Conservation (phyloP, 768 basidiomycete genomes). For the Rhizopogon vesiculosus region DNA sequence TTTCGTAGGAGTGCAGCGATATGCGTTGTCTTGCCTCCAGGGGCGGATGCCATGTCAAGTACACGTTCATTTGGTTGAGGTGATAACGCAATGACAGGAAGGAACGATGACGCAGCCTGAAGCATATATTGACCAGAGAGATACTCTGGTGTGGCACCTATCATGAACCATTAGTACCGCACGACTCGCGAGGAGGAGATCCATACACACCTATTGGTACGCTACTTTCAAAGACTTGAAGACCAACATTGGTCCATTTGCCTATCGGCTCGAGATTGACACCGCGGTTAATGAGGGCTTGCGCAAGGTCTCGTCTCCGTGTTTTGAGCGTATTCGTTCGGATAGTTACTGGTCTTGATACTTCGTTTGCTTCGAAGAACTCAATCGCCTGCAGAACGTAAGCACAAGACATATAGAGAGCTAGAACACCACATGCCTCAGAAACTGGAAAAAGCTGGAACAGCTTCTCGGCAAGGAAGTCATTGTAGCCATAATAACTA, state of each 20-base stretch:
- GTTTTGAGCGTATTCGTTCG: conserved; percentile 96
- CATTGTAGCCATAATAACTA: conserved; percentile 97
- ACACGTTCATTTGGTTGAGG: conserved; percentile 93
- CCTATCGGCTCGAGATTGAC: conserved; percentile 98
- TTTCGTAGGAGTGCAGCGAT: conserved; percentile 96
- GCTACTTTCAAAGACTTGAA: conserved; percentile 96
- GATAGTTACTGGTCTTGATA: conserved; percentile 94
- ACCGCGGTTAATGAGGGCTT: conserved; percentile 89
- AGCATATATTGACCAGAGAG: conserved; percentile 99
- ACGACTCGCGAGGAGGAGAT: neutral
- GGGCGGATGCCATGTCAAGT: conserved; percentile 98
- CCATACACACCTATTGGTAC: conserved; percentile 79
- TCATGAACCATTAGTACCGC: neutral
- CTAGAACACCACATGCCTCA: conserved; percentile 53
- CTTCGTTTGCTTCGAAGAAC: conserved; percentile 97
- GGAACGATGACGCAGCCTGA: conserved; percentile 96
- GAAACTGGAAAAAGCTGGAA: conserved; percentile 90
- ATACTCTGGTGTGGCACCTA: conserved; percentile 96
- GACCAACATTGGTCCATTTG: conserved; percentile 98
- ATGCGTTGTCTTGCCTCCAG: conserved; percentile 97
- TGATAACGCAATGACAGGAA: conserved; percentile 94
- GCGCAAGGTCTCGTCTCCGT: conserved; percentile 89
- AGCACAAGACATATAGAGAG: conserved; percentile 6
- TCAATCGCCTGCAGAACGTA: conserved; percentile 73
- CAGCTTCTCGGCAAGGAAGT: conserved; percentile 90